Evolutionary conservation across 805 yeast species (phyloP), one percentile per base, ranked within the genome.

Genomic region (Metschnikowia lochheadii): DNA sequence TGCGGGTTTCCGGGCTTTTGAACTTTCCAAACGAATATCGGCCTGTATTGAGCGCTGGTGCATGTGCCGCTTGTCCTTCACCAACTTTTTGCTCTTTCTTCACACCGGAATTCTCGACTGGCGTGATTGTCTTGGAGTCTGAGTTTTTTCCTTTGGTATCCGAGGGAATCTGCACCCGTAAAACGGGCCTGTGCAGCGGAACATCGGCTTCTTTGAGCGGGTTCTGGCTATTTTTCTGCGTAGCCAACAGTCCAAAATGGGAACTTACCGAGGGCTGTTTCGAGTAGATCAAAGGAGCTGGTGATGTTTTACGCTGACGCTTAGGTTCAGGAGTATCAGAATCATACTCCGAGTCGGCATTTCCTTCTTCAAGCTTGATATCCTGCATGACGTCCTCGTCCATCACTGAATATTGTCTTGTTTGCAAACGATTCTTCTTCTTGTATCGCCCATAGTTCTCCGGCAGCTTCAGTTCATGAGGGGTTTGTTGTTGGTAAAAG

Each of bases 131-230:
- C 10, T 35, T 35, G 10, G 46, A 36, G 23, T 71, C 58, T 46
- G 78, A 73, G 7, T 46, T 33, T 35, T 48, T 49, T 1, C 65
- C 59, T 49, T 70, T 69, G 48, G 69, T 54, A 59, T 75, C 81
- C 5, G 69, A 70, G 1, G 89, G 89, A n/a, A 84, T 84, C 56
- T 82, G 82, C 10, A 84, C 84, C 49, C 87, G 66, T 41, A 84
- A 66, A 1, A 83, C 75, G 1, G 89, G 89, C 52, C 89, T 66
- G 44, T 55, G 61, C 53, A 57, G 58, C 52, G 59, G 61, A 36
- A 29, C 21, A 15, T 57, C 59, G 14, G 53, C 49, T 21, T 42
- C 52, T 20, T 44, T 45, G 15, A 29, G 36, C n/a, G 41, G 40
- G 6, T 37, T 7, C 34, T 26, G 51, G 21, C 31, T 44, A 14